Evolutionary conservation across 2,329 filamentous ascomycete genomes (phyloP).

Genomic region (Thermothelomyces thermophilus): DNA sequence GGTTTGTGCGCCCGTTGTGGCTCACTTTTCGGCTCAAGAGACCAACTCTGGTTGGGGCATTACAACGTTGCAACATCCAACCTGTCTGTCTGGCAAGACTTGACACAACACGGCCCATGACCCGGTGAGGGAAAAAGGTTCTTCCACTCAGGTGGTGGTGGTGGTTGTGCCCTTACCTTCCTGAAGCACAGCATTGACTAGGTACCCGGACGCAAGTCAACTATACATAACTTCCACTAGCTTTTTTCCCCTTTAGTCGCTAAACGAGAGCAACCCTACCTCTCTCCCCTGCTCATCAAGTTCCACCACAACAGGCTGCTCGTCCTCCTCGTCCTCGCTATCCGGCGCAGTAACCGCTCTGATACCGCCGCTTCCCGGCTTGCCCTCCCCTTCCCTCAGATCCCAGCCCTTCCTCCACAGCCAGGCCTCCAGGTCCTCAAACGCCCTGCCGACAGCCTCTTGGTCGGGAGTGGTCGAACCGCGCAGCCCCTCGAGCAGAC

Average conservation of each 20-base stretch:
- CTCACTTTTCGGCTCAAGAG: too few species aligned
- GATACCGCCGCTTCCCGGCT: conserved; percentile 34
- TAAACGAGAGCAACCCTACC: conserved; percentile 44
- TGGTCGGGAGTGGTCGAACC: too few species aligned
- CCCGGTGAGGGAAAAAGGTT: too few species aligned
- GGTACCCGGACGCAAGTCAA: background rate
- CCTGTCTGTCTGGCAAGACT: too few species aligned
- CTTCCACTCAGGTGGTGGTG: too few species aligned
- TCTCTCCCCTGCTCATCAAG: conserved; percentile 47
- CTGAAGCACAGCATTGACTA: background rate
- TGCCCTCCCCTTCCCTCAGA: conserved; percentile 35
- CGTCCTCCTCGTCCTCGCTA: conserved; percentile 42
- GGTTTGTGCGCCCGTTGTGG: too few species aligned
- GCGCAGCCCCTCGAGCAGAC: too few species aligned
- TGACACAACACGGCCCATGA: too few species aligned
- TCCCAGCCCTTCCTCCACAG: conserved; percentile 49
- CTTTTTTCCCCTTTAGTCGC: background rate
- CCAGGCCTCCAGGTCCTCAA: conserved; percentile 43
- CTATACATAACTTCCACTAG: background rate
- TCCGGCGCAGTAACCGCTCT: conserved; percentile 29
- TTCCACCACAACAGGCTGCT: conserved; percentile 47
- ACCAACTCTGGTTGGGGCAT: too few species aligned
- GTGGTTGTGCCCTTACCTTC: too few species aligned
- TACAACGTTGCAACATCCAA: too few species aligned
- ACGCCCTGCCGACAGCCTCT: conserved; percentile 42